Evolutionary conservation across 23 red algal genomes (phyloP).

Genomic region (Chondrus crispus): DNA sequence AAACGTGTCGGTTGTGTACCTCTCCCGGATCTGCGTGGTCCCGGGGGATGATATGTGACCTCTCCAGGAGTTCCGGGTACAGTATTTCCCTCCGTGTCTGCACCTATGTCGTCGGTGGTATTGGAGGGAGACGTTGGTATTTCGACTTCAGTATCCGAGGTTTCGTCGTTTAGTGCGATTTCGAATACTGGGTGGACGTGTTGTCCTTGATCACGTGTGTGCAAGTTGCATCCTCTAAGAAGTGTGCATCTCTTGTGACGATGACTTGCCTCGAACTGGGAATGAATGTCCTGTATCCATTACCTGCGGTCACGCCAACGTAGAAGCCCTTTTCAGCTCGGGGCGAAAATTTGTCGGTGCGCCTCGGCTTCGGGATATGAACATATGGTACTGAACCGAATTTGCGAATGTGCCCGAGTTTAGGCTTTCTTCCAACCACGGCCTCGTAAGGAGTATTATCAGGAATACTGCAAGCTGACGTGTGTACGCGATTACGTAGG

Average conservation of each 20-base stretch:
- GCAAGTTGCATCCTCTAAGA: not conserved
- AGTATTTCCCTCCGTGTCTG: too few relatives aligned
- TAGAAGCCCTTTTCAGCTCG: not conserved
- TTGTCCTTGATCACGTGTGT: too few relatives aligned
- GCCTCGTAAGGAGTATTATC: not conserved
- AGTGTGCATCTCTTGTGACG: not conserved
- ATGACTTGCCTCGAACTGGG: not conserved
- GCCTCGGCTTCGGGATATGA: not conserved
- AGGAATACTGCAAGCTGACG: not conserved
- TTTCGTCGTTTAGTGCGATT: too few relatives aligned
- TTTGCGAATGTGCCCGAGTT: too few relatives aligned
- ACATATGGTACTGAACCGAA: not conserved
- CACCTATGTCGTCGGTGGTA: too few relatives aligned
- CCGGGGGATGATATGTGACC: too few relatives aligned
- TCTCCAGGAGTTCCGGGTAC: too few relatives aligned
- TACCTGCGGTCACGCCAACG: not conserved
- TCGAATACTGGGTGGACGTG: too few relatives aligned
- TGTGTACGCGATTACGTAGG: constrained; percentile 9
- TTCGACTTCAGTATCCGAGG: too few relatives aligned
- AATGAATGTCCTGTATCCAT: not conserved
- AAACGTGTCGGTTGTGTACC: too few relatives aligned
- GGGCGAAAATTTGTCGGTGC: not conserved
- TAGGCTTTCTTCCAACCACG: not conserved
- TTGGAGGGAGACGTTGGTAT: too few relatives aligned
- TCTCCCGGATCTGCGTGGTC: too few relatives aligned